Evolutionary conservation across 2,329 filamentous ascomycete genomes (phyloP), one percentile per base, ranked within the genome.

Genomic region (Chaetomium sp.): DNA sequence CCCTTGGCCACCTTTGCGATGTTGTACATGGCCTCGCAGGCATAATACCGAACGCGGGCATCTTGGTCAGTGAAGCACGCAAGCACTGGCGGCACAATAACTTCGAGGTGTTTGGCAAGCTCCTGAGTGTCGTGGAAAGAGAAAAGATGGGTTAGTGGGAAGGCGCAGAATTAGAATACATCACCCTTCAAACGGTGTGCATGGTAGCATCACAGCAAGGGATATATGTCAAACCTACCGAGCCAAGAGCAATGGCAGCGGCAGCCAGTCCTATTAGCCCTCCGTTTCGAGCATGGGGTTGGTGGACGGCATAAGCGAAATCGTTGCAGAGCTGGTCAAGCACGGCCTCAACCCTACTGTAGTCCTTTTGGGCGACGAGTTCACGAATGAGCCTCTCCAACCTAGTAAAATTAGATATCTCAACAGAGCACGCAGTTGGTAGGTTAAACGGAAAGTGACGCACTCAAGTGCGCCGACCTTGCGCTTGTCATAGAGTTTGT

Each of bases 21-120:
- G 72, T 99, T 99, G 75, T 99, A 99, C 94, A 99, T 99, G 71
- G 91, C 95, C 76, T 99, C 94, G 74, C 94, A 99, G 32, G 94
- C 94, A 74, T 99, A 99, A 72, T 99, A 99, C 61, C 94, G 84
- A 36, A 97, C 94, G 56, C 94, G 84, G 34, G 94, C 91, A 86
- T 99, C 94, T 76, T 97, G 94, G 65, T 99, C 95, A 56, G 89
- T 89, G 72, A 99, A 99, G 76, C 95, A 99, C 52, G 94, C 94
- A 46, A 99, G 80, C 5, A 99, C 94, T 3, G 95, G 95, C 46
- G 92, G 92, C 0, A 99, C 92, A 64, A 99, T 97, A 65, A 91
- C 87, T 68, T 91, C 86, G 50, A 99, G 80, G 70, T 97, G 96
- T 59, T 86, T 86, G 36, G 94, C 91, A 55, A 99, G 84, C 70